Percentiles rank a stretch among this genome's conserved stretches.
Evolutionary conservation across 345 rosid species (phyloP).

Genomic region (Euclidium syriacum): DNA sequence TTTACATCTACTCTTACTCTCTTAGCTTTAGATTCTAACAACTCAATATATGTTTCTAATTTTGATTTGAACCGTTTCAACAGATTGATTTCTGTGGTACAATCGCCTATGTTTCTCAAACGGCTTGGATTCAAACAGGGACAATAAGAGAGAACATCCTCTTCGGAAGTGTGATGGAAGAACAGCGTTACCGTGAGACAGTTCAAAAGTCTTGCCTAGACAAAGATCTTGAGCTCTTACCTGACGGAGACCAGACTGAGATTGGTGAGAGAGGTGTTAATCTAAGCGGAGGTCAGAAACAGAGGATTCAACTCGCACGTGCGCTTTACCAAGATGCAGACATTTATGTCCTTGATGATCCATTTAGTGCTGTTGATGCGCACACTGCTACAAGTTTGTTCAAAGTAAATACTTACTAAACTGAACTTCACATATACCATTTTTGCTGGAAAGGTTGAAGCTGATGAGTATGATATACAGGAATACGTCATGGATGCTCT

Average conservation of each 20-base stretch:
- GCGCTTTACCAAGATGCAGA: conserved; percentile 94
- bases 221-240: conserved; percentile 87
- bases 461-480: conserved; percentile 43
- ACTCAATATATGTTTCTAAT: background rate
- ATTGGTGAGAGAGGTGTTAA: conserved; percentile 97
- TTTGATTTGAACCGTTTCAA: background rate
- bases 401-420: conserved; percentile 43
- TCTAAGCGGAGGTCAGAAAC: conserved; percentile 97
- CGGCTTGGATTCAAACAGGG: conserved; percentile 97
- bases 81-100: conserved; percentile 77
- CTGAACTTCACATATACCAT: background rate
- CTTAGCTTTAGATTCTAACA: background rate
- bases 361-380: conserved; percentile 97
- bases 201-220: conserved; percentile 70
- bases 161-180: conserved; percentile 73
- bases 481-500: conserved; percentile 82
- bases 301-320: conserved; percentile 94
- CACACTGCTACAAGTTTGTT: conserved; percentile 88
- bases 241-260: conserved; percentile 90
- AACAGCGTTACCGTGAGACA: conserved; percentile 62
- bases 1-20: background rate
- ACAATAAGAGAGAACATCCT: conserved; percentile 76
- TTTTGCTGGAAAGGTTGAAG: background rate
- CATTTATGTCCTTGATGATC: conserved; percentile 88
- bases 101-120: conserved; percentile 87